These are phyloP conservation scores for Globisporangium parvum DNA, from an alignment of 352 stramenopile genomes.

Conservation along the genomic window DNA sequence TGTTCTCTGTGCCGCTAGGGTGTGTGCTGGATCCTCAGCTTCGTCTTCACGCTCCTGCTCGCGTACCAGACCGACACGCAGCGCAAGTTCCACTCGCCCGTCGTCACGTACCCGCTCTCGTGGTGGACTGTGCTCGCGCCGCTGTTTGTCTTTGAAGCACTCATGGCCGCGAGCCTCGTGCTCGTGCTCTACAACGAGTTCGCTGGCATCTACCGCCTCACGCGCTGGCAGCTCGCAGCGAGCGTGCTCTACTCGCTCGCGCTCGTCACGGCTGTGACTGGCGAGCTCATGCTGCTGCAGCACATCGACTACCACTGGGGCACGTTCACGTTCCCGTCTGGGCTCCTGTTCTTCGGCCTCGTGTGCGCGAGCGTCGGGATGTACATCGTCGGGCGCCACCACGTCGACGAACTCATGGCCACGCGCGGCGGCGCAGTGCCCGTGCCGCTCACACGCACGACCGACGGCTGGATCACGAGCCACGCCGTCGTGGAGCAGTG, in stretches of 20 bases:
- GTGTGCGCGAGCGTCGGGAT: constrained; percentile 66
- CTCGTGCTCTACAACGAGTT: constrained; percentile 81
- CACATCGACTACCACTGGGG: constrained; percentile 70
- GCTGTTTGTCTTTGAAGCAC: constrained; percentile 55
- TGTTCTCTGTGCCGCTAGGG: constrained; percentile 29
- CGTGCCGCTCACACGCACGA: constrained; percentile 70
- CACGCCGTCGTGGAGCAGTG: constrained; percentile 76
- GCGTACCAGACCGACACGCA: constrained; percentile 69
- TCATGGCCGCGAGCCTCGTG: constrained; percentile 46
- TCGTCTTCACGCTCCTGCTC: constrained; percentile 75
- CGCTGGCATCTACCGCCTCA: constrained; percentile 69
- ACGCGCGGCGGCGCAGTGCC: constrained; percentile 70
- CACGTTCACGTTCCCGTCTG: constrained; percentile 65
- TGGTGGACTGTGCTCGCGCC: constrained; percentile 69
- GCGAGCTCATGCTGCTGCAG: constrained; percentile 75
- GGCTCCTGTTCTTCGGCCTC: constrained; percentile 72
- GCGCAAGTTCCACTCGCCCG: constrained; percentile 20
- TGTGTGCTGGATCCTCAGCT: constrained; percentile 69
- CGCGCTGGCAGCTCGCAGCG: constrained; percentile 60
- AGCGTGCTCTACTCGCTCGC: constrained; percentile 70
- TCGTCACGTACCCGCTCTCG: constrained; percentile 37
- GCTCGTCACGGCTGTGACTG: constrained; percentile 46
- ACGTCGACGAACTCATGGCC: constrained; percentile 79
- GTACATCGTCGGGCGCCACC: constrained; percentile 76
- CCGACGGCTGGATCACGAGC: constrained; percentile 74